These are phyloP conservation scores for Psilocybe subaeruginosa DNA, from an alignment of 768 basidiomycete genomes.

Conservation along the genomic window DNA sequence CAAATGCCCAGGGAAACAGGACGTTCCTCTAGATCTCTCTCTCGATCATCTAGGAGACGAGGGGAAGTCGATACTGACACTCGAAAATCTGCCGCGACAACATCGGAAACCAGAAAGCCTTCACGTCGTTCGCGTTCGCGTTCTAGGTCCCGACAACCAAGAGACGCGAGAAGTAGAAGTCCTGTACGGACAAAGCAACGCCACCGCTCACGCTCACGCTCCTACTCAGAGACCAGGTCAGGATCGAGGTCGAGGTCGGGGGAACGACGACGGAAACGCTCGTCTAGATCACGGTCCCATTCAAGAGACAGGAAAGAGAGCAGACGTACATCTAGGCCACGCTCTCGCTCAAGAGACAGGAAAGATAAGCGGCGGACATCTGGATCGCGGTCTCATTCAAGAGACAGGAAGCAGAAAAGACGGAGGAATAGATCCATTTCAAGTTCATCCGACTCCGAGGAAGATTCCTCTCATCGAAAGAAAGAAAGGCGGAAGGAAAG, in stretches of 20 bases:
- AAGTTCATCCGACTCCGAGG: slow-evolving; percentile 42
- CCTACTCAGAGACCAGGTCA: slow-evolving; percentile 7
- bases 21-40: slow-evolving; percentile 22
- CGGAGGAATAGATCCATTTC: slow-evolving; percentile 38
- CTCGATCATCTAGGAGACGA: slow-evolving; percentile 24
- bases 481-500: slow-evolving; percentile 50
- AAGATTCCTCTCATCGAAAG: slow-evolving; percentile 45
- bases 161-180: slow-evolving; percentile 32
- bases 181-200: slow-evolving; percentile 33
- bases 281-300: slow-evolving; percentile 30
- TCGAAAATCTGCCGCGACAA: slow-evolving; percentile 2
- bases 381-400: slow-evolving; percentile 34
- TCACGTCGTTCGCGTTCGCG: slow-evolving; percentile 28
- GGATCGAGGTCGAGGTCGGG: slow-evolving; percentile 31
- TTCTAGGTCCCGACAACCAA: slow-evolving; percentile 21
- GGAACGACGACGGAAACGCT: slow-evolving; percentile 15
- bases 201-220: slow-evolving; percentile 19
- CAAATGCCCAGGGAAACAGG: slow-evolving; percentile 24
- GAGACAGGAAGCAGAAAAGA: slow-evolving; percentile 22
- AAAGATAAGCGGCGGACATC: slow-evolving; percentile 16
- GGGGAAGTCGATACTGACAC: slow-evolving; percentile 8
- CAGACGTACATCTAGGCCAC: slow-evolving; percentile 21
- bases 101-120: slow-evolving; percentile 14
- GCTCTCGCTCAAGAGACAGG: slow-evolving; percentile 30
- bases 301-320: slow-evolving; percentile 32